phyloP scores from a whole-genome alignment of 2,329 filamentous ascomycete species.

The Ciborinia camelliae region DNA sequence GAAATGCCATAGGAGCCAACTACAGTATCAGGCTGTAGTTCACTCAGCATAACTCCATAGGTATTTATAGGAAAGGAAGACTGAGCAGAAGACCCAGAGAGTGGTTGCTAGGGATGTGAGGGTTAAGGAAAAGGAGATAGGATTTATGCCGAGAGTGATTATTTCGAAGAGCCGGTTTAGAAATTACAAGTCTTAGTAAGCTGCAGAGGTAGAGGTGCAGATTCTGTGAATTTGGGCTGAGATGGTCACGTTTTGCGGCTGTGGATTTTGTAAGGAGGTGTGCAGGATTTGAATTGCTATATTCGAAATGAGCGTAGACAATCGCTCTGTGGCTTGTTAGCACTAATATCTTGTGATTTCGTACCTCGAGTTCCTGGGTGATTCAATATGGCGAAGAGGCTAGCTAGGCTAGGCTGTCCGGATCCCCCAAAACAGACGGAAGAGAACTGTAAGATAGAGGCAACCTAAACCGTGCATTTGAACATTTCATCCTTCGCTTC shows the following conservation, averaged over 20 bases:
- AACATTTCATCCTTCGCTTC: background rate
- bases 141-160: constrained; percentile 8
- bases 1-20: background rate
- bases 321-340: no score
- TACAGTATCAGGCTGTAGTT: background rate
- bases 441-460: background rate
- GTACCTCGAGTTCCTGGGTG: no score
- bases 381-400: no score
- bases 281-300: no score
- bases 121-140: background rate
- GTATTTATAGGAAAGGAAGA: background rate
- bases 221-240: background rate
- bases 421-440: background rate
- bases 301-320: no score
- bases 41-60: background rate
- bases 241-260: background rate
- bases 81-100: background rate
- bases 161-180: background rate
- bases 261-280: background rate
- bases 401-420: no score
- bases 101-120: background rate
- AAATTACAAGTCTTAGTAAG: background rate
- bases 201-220: background rate
- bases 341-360: no score
- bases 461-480: no score